Evolutionary conservation across 2,329 filamentous ascomycete species (phyloP).

Genomic region (Phyllachora maydis): DNA sequence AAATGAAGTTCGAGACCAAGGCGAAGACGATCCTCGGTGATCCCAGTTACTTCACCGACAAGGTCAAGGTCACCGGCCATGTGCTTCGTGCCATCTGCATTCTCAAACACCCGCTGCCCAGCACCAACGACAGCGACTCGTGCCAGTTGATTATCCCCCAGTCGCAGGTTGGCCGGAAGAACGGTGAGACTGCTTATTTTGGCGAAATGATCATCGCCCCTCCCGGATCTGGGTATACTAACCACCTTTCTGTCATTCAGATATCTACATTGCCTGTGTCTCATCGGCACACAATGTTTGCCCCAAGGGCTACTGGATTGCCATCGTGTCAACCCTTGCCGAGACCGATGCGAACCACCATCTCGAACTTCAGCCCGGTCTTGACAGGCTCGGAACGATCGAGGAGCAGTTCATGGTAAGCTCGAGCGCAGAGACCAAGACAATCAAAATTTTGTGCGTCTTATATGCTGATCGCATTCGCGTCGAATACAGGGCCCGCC

Average conservation of each 20-base stretch:
- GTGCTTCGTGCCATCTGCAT: conserved; percentile 95
- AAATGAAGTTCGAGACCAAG: conserved; percentile 93
- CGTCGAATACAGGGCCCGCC: conserved; percentile 42
- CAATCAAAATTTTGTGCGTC: not conserved
- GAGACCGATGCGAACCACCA: conserved; percentile 87
- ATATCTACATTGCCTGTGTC: conserved; percentile 93
- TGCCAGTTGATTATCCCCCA: conserved; percentile 94
- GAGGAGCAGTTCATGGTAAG: conserved; percentile 91
- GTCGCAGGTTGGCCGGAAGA: conserved; percentile 89
- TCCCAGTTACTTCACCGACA: conserved; percentile 87
- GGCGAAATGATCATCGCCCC: no score
- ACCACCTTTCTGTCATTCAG: conserved; percentile 23
- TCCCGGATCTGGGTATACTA: not conserved
- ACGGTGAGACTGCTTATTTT: no score
- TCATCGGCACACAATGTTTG: conserved; percentile 95
- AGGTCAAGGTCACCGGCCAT: conserved; percentile 73
- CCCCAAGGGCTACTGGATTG: conserved; percentile 97
- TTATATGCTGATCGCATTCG: not conserved
- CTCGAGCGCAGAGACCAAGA: conserved; percentile 1
- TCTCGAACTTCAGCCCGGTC: conserved; percentile 77
- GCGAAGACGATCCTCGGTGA: conserved; percentile 91
- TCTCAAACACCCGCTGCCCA: conserved; percentile 81
- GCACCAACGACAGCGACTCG: conserved; percentile 76
- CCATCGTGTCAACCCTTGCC: conserved; percentile 93
- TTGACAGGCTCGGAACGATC: conserved; percentile 79